Evolutionary conservation across 148 eudicot genomes (phyloP), one percentile per base, ranked within the genome.

Genomic region (Amaranthus palmeri): DNA sequence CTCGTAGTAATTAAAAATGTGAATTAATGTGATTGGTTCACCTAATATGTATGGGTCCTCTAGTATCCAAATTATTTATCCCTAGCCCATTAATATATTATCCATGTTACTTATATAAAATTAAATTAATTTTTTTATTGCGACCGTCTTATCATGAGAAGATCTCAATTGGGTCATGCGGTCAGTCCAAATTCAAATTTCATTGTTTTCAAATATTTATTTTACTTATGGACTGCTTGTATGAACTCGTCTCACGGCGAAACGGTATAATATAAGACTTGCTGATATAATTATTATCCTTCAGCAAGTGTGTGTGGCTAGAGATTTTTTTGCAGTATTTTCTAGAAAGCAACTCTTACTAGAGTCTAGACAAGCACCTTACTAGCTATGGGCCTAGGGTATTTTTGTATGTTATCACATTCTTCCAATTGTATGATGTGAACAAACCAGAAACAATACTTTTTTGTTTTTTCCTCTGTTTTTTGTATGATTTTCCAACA

Each of bases 271-370:
- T n/a, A n/a, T n/a, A n/a, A n/a, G n/a, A n/a, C n/a, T n/a, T n/a
- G n/a, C n/a, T n/a, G n/a, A n/a, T n/a, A n/a, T n/a, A n/a, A 25
- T 25, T 25, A 25, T 50, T 50, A 25, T 40, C 65, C 17, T 46
- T 18, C 41, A 17, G 8, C n/a, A 55, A 25, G 36, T 64, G 48
- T 74, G 43, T 68, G 72, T 59, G 78, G 67, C 67, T 75, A 60
- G 7, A 15, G 53, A 67, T 40, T 44, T 54, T 68, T 62, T 61
- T 62, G 67, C 67, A 62, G 45, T 62, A 13, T 43, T 6, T 44
- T 13, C n/a, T 14, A 13, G 25, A 58, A 58, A 25, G 36, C 36
- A 25, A 25, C 1, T 25, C 36, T 0, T 25, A 25, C 36, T 25
- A 25, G 36, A 25, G 36, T 25, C 8, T 8, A 43, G 10, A 13